Evolutionary conservation across 148 eudicot genomes (phyloP), one percentile per base, ranked within the genome.

Genomic region (Camellia japonica): DNA sequence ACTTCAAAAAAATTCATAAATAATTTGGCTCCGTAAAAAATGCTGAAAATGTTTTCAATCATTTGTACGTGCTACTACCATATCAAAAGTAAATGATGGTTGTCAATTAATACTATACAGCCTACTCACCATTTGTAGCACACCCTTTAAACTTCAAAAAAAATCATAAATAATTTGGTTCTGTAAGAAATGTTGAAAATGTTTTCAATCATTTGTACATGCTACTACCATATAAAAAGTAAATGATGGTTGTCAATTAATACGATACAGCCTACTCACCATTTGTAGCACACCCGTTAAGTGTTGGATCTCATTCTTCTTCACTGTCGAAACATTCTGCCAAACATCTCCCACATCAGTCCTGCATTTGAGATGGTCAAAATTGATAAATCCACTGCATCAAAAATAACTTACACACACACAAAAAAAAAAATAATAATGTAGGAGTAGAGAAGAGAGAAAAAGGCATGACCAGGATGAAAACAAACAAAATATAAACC

Each of bases 261-360:
- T 42, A 62, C 2, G 23, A 68, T 13, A 42, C 49, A 64, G 30
- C 4, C 38, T 43, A 23, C 77, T 68, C 68, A 94, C 97, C 92
- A 82, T 84, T 66, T 86, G 80, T 30, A 92, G 79, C 81, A 90
- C 71, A 71, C 63, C 47, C 83, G 70, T 83, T 82, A 91, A 78
- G 78, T 86, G 58, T 16, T 83, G 80, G 73, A 91, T 84, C 81
- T 91, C 98, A 77, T 84, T 84, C 89, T 82, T 83, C 89, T 88
- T 90, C 15, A 80, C 80, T 68, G 76, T 81, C 59, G 84, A 81
- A 79, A 90, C 51, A 68, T 80, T 87, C 51, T 71, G 87, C 82
- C 80, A 88, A 42, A 88, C 81, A 49, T 87, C 79, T 62, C 54
- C 86, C 18, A 89, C 47, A 68, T 90, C 91, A 58, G 92, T 85